Base-by-base conservation (phyloP, 2,329 filamentous ascomycete species). In the Dactylellina drechsleri region DNA sequence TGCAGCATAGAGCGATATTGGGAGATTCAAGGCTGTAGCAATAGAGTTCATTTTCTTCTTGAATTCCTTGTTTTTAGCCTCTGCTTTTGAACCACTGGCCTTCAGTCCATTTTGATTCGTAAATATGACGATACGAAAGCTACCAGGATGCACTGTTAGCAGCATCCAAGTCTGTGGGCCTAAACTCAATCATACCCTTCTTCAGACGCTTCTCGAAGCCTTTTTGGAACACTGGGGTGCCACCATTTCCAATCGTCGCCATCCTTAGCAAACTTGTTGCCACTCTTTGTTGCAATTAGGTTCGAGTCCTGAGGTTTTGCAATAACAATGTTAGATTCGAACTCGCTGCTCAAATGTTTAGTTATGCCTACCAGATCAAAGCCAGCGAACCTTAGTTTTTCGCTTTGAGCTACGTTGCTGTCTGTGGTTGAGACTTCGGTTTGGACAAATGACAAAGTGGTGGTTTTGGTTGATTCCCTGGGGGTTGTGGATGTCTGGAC, bases 201-300 rank as follows among this genome's bases (percentile, higher is more conserved):
- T 10, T 87, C 84, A 79, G 92, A 87, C 1, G 98, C 84, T 72
- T 89, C 84, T 77, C 86, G 87, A 16, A 99, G 81, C 61, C 84
- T 87, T 0, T 82, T 82, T 0, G 92, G 92, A 0, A 98, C 91
- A 16, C 83, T 85, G 13, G 83, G 79, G 81, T 96, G 84, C 92
- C 93, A 98, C 95, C 95, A 99, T 81, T 92, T 92, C 95, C 95
- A 99, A 81, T 98, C 94, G 2, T 85, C 84, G 0, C 89, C 87
- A 77, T 89, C 87, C 60, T 86, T 86, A 1, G 88, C 86, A 79
- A 94, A 94, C 59, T 87, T 90, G 82, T 92, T 95, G 6, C 93
- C 93, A 0, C 93, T 96, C 2, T 88, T 86, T 0, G 92, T 91
- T 1, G 85, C 85, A 76, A 99, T 92, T 40, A 99, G 83, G 0